A percentile compares a stretch with the other conserved stretches of the same genome.
These are phyloP conservation scores for Eucalyptus sp. DNA, from an alignment of 345 rosid genomes.

Conservation along the genomic window DNA sequence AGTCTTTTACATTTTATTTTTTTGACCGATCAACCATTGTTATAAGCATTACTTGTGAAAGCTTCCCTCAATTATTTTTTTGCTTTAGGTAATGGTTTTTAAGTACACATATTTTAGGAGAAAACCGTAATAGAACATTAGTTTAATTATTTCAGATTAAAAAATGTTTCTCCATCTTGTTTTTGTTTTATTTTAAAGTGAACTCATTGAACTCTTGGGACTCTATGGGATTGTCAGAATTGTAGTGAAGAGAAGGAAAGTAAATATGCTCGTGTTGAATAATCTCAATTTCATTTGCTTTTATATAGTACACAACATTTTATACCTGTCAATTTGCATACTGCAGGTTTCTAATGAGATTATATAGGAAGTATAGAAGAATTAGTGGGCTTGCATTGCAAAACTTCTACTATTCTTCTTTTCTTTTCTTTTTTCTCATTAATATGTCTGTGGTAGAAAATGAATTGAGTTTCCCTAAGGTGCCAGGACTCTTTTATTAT, in stretches of 20 bases:
- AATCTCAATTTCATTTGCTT: not conserved
- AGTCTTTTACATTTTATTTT: too few relatives aligned
- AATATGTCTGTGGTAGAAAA: not conserved
- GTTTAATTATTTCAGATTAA: not conserved
- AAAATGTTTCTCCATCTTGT: not conserved
- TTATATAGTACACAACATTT: not conserved
- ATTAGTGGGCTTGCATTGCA: not conserved
- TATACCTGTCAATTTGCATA: not conserved
- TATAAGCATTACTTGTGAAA: too few relatives aligned
- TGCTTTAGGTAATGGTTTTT: not conserved
- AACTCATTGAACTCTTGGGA: not conserved
- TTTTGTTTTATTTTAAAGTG: not conserved
- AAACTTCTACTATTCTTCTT: not conserved
- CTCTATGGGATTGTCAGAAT: not conserved
- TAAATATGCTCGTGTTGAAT: not conserved
- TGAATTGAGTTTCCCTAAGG: not conserved
- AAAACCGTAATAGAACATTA: not conserved
- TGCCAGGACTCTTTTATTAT: not conserved
- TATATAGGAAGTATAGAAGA: not conserved
- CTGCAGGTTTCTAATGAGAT: not conserved
- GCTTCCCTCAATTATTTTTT: too few relatives aligned
- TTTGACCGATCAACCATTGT: too few relatives aligned
- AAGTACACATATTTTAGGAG: not conserved
- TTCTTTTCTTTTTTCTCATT: not conserved
- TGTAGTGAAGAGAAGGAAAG: not conserved